A percentile compares a stretch with the other conserved stretches of the same genome.
Evolutionary conservation across 169 alveolate genomes (phyloP).

Genomic region (Plasmodium yoelii): DNA sequence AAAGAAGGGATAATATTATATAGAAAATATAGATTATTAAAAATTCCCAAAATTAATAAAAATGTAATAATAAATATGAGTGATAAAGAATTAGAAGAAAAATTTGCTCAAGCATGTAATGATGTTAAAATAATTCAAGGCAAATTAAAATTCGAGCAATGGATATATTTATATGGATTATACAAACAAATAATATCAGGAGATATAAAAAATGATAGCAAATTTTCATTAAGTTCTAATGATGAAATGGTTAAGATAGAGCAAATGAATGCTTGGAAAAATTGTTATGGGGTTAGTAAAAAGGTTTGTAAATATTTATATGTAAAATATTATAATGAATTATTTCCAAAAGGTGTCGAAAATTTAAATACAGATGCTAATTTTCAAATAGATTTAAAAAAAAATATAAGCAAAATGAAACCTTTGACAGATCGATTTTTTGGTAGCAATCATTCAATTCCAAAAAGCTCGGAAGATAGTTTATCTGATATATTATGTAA

Average conservation of each 20-base stretch:
- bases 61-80: slow-evolving; percentile 14
- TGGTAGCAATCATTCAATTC: neutral
- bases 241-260: neutral
- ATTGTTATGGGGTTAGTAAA: slow-evolving; percentile 23
- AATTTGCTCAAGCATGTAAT: slow-evolving; percentile 20
- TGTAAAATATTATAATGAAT: slow-evolving; percentile 31
- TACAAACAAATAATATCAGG: slow-evolving; percentile 35
- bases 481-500: slow-evolving; percentile 36
- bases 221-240: neutral
- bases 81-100: slow-evolving; percentile 50
- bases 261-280: slow-evolving; percentile 43
- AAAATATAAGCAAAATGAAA: slow-evolving; percentile 54
- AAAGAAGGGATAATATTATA: neutral
- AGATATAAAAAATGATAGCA: neutral
- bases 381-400: slow-evolving; percentile 3
- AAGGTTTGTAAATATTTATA: slow-evolving; percentile 45
- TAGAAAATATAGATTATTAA: slow-evolving; percentile 6
- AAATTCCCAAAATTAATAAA: slow-evolving; percentile 26
- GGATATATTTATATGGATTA: slow-evolving; percentile 52
- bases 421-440: neutral
- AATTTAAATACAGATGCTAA: neutral
- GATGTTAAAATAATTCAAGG: slow-evolving; percentile 32
- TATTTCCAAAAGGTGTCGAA: slow-evolving; percentile 42
- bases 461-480: neutral
- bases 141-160: slow-evolving; percentile 29